Base-by-base conservation (phyloP, 2,329 filamentous ascomycete species). In the Aspergillus alliaceus region DNA sequence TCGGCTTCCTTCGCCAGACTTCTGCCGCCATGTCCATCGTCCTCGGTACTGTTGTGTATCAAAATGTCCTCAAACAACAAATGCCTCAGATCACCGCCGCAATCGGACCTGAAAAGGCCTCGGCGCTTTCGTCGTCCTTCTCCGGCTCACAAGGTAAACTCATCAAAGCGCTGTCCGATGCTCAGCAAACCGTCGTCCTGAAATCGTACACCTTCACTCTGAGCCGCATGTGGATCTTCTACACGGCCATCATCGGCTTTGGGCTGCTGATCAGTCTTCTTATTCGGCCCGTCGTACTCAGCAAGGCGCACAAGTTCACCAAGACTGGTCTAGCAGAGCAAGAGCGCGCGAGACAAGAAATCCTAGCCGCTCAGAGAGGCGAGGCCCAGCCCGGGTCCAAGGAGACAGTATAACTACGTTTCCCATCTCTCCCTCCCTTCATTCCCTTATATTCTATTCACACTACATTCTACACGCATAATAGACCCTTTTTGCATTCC, bases 1-100 rank as follows among this genome's bases (percentile, higher is more conserved):
- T 86, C 66, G 76, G 78, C 11, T 88, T 88, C 66, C 70, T 85
- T 39, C 80, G 86, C 25, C 83, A 85, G 64, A 74, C 88, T 34
- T 79, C 82, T 3, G 82, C 82, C 0, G 78, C 83, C 40, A 78
- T 86, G 24, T 83, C 83, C 9, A 78, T 87, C 56, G 85, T 87
- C 24, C 71, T 86, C 29, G 85, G 84, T 53, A 82, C 79, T 6
- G 80, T 82, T 48, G 72, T 82, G 51, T 75, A 74, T 61, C 72
- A 75, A 40, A 75, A 75, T 60, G 58, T 74, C 15, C 69, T 79
- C 54, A 48, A 63, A 6, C 64, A 72, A 31, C 71, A 75, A 55
- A 58, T 69, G 29, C 57, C 58, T 6, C 54, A 59, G 14, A 67
- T 77, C 6, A 51, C 61, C 6, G 59, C 61, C 9, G 64, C 67